A percentile compares a stretch with the other conserved stretches of the same genome.
phyloP scores from a whole-genome alignment of 208 protist genomes.

The Phytomonas sp. region DNA sequence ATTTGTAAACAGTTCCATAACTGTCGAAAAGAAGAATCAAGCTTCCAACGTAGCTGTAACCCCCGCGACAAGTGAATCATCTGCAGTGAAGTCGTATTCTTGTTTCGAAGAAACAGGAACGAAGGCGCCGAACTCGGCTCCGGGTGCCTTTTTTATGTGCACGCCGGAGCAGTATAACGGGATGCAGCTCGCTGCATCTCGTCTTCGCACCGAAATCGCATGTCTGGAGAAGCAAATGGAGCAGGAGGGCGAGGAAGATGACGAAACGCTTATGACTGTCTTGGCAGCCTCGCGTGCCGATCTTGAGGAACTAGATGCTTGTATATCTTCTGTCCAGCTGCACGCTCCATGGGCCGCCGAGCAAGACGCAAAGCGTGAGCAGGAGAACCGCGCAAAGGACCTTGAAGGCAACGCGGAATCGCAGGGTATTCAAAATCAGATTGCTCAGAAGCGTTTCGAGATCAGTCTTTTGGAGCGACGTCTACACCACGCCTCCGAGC shows the following conservation, averaged over 20 bases:
- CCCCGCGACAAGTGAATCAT: not conserved
- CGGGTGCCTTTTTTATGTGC: slow-evolving; percentile 51
- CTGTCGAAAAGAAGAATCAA: not conserved
- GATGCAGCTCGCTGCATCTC: slow-evolving; percentile 62
- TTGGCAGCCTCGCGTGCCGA: slow-evolving; percentile 78
- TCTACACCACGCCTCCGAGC: slow-evolving; percentile 64
- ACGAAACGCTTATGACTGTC: slow-evolving; percentile 90
- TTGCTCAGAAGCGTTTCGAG: slow-evolving; percentile 70
- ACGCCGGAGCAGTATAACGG: slow-evolving; percentile 88
- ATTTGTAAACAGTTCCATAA: not conserved
- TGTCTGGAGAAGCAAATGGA: slow-evolving; percentile 84
- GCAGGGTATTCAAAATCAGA: slow-evolving; percentile 44
- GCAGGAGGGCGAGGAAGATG: slow-evolving; percentile 72
- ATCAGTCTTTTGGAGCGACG: slow-evolving; percentile 76
- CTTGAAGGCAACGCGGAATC: slow-evolving; percentile 16
- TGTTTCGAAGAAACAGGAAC: slow-evolving; percentile 7
- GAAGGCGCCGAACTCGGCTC: slow-evolving; percentile 4
- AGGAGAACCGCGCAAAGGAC: slow-evolving; percentile 27
- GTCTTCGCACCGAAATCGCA: slow-evolving; percentile 75
- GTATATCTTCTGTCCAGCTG: slow-evolving; percentile 63
- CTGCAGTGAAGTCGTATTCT: not conserved
- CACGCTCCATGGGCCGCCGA: slow-evolving; percentile 60
- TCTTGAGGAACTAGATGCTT: slow-evolving; percentile 84
- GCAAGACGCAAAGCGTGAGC: slow-evolving; percentile 43
- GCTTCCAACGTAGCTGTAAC: not conserved